Percentiles rank a stretch among this genome's conserved stretches.
phyloP scores from a whole-genome alignment of 23 red algal genomes.

The Rhodosorus marinus region DNA sequence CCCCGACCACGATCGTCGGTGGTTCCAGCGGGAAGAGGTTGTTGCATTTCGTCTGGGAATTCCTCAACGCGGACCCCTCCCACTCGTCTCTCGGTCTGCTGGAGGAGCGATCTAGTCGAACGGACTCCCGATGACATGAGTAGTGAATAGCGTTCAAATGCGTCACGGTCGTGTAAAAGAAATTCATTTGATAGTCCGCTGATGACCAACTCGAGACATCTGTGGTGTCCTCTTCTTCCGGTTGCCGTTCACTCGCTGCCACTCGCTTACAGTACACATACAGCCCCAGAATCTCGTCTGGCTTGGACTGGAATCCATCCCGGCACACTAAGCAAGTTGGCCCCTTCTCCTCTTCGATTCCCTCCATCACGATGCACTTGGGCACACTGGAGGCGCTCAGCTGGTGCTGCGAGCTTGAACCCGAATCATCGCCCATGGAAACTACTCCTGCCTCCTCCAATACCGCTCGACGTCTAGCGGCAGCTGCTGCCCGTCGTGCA shows the following conservation, averaged over 20 bases:
- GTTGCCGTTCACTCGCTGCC: constrained; percentile 1
- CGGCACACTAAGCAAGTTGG: constrained; percentile 59
- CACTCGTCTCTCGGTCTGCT: constrained; percentile 36
- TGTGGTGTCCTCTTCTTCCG: neutral
- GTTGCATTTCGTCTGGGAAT: constrained; percentile 48
- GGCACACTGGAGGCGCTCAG: too few relatives aligned
- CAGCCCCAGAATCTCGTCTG: constrained; percentile 26
- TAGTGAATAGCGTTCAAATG: constrained; percentile 47
- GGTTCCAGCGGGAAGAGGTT: constrained; percentile 43
- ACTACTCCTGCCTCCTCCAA: constrained; percentile 26
- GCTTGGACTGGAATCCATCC: constrained; percentile 37
- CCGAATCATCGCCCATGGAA: too few relatives aligned
- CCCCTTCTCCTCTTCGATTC: constrained; percentile 30
- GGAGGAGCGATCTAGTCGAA: constrained; percentile 11
- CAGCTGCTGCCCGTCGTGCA: constrained; percentile 37
- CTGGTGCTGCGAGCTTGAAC: too few relatives aligned
- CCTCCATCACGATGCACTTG: too few relatives aligned
- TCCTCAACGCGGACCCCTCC: constrained; percentile 45
- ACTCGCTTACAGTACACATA: constrained; percentile 39
- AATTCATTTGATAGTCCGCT: constrained; percentile 3
- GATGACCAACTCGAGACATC: neutral
- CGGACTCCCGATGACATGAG: constrained; percentile 34
- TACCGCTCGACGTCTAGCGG: constrained; percentile 19
- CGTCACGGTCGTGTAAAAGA: constrained; percentile 18
- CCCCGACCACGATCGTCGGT: too few relatives aligned